Base-by-base conservation (phyloP, 2,329 filamentous ascomycete species). In the Aureobasidium leucospermi region DNA sequence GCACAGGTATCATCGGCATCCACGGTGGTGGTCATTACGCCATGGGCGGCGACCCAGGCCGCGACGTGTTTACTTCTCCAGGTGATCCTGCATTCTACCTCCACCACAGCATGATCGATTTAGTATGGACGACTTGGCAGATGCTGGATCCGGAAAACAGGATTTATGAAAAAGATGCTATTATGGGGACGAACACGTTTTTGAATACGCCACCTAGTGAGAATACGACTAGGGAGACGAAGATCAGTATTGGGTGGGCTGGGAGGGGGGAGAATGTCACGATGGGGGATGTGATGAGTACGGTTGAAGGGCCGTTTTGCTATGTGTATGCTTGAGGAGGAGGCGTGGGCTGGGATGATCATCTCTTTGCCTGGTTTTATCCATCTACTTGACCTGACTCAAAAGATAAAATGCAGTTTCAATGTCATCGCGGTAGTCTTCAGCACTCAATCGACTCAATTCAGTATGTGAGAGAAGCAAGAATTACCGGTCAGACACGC, bases 111-210 rank as follows among this genome's bases (percentile, higher is more conserved):
- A 73, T 73, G 69, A 74, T 79, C n/a, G 78, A 79, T 62, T 67
- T 76, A 0, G 64, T 72, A 1, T 80, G 71, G 67, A 77, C 74
- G 72, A 76, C 74, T 13, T 81, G 78, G 79, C 78, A 81, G 66
- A 77, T 74, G 60, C 64, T 71, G 58, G 71, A 78, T 51, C 63
- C 70, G 8, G 59, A 63, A 45, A 67, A 66, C 3, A 66, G 74
- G 11, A 59, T 64, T 53, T 69, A 68, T 7, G 67, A 76, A 11
- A 67, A 78, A 42, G 56, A 67, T 61, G 69, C 66, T 7, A 68
- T 79, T 47, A 71, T 67, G 1, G 77, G 74, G 0, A 78, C 76
- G 2, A 69, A 73, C 10, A 79, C 77, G 0, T 68, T 78, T 36
- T 66, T 75, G 60, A 76, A 79, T 57, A 23, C 60, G 0, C 77